phyloP scores from a whole-genome alignment of 345 rosid species.

The Pistacia vera region DNA sequence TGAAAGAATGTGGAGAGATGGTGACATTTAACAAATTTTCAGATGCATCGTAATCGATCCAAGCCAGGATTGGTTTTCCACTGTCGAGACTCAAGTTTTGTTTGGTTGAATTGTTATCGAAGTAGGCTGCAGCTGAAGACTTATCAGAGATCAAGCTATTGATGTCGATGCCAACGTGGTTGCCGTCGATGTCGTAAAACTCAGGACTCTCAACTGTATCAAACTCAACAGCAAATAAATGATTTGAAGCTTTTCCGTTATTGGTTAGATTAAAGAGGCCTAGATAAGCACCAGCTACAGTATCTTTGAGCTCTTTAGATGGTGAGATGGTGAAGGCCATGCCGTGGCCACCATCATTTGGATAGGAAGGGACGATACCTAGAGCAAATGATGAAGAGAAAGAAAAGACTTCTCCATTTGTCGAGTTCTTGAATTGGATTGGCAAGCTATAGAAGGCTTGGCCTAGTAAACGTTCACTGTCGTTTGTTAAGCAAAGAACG shows the following conservation, averaged over 20 bases:
- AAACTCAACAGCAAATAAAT: slow-evolving; percentile 35
- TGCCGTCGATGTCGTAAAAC: slow-evolving; percentile 40
- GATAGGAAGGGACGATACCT: too few relatives aligned
- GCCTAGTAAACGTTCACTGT: not conserved
- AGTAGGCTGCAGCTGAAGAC: slow-evolving; percentile 41
- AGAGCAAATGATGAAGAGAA: too few relatives aligned
- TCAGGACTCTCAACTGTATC: slow-evolving; percentile 37
- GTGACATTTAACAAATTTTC: slow-evolving; percentile 44
- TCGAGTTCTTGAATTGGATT: too few relatives aligned
- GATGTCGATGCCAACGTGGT: slow-evolving; percentile 63
- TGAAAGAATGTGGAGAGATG: slow-evolving; percentile 35
- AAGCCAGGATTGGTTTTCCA: slow-evolving; percentile 45
- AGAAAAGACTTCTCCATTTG: too few relatives aligned
- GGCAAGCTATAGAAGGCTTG: too few relatives aligned
- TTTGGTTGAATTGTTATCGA: slow-evolving; percentile 19
- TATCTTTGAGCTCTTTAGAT: slow-evolving; percentile 10
- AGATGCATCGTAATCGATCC: slow-evolving; percentile 59
- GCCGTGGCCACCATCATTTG: too few relatives aligned
- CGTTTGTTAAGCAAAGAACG: too few relatives aligned
- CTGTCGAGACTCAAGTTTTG: slow-evolving; percentile 34
- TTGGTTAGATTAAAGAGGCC: not conserved
- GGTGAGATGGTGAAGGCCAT: slow-evolving; percentile 22
- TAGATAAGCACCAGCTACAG: slow-evolving; percentile 16
- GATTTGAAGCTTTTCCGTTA: not conserved
- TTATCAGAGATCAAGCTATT: slow-evolving; percentile 38